Evolutionary conservation across 805 yeast species (phyloP).

Genomic region (Metschnikowia hibisci): DNA sequence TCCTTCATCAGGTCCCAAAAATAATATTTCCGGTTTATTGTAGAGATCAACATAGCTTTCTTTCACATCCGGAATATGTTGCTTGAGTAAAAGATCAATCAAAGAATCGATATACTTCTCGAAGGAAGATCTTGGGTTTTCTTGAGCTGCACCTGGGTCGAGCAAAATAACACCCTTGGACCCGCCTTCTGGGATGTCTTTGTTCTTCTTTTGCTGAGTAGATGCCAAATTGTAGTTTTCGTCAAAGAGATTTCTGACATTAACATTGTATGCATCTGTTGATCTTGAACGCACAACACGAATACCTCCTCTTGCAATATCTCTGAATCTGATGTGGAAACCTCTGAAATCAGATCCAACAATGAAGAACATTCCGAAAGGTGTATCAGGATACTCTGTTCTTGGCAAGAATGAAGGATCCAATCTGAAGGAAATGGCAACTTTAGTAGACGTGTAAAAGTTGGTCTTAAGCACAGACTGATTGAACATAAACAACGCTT

Average conservation of each 20-base stretch:
- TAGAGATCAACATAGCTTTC: constrained; percentile 82
- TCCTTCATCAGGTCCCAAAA: constrained; percentile 99
- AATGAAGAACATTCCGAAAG: constrained; percentile 91
- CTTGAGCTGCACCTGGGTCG: constrained; percentile 73
- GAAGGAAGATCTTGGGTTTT: constrained; percentile 77
- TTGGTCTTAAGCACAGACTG: constrained; percentile 86
- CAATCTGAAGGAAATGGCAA: constrained; percentile 89
- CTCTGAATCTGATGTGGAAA: constrained; percentile 94
- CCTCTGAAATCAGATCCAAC: constrained; percentile 97
- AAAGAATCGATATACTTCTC: constrained; percentile 90
- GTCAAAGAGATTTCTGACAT: constrained; percentile 85
- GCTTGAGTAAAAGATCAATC: constrained; percentile 76
- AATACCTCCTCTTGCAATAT: constrained; percentile 97
- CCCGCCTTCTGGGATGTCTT: constrained; percentile 99
- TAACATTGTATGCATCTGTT: constrained; percentile 76
- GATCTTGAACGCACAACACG: constrained; percentile 88
- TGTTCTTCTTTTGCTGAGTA: constrained; percentile 94
- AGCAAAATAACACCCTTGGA: constrained; percentile 94
- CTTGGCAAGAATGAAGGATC: constrained; percentile 81
- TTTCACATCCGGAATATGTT: constrained; percentile 68
- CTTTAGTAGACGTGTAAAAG: constrained; percentile 89
- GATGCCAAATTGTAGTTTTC: constrained; percentile 94
- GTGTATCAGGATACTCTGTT: constrained; percentile 86
- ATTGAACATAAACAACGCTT: constrained; percentile 81
- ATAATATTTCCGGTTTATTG: constrained; percentile 81